Base-by-base conservation (phyloP, 108 stramenopile species). In the Fistulifera solaris region DNA sequence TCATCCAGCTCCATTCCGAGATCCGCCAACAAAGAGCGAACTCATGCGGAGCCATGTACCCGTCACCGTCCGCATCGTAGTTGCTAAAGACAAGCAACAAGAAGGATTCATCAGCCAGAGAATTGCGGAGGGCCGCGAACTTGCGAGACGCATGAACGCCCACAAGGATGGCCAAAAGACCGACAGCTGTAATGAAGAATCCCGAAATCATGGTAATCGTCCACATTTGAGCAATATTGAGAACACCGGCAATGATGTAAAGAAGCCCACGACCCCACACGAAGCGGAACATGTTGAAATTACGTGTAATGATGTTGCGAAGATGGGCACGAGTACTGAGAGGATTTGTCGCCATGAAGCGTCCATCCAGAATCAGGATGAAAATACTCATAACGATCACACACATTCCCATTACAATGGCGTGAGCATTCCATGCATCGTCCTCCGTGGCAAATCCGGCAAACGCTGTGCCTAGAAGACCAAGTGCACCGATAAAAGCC, bases 201-300 rank as follows among this genome's bases (percentile, higher is more conserved):
- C 80, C 80, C 0, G 55, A 48, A 48, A 66, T 57, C 13, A 54
- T 28, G 27, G 45, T 54, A 19, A 66, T 61, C 40, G 40, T 46
- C 24, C 57, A 51, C 24, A 16, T 22, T 40, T 73, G 61, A n/a
- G 75, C 58, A n/a, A 67, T n/a, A 48, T 71, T 61, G 48, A 81
- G 52, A 21, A 39, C 51, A 14, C 72, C 80, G 12, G 65, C 62
- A 52, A 74, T 59, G 22, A 76, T 54, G 54, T 72, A 76, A 38
- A 81, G 46, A 4, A 73, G n/a, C 8, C 80, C 80, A 3, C 80
- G 74, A 11, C 80, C 80, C 80, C 80, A 81, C 12, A 76, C 16
- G 17, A 71, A 56, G 17, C 68, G 59, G 38, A 72, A 47, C 27
- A 81, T 39, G 26, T 62, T 59, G 27, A 76, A 44, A 53, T 80